phyloP scores from a whole-genome alignment of 2,329 filamentous ascomycete genomes.

The Penicillium sp. region DNA sequence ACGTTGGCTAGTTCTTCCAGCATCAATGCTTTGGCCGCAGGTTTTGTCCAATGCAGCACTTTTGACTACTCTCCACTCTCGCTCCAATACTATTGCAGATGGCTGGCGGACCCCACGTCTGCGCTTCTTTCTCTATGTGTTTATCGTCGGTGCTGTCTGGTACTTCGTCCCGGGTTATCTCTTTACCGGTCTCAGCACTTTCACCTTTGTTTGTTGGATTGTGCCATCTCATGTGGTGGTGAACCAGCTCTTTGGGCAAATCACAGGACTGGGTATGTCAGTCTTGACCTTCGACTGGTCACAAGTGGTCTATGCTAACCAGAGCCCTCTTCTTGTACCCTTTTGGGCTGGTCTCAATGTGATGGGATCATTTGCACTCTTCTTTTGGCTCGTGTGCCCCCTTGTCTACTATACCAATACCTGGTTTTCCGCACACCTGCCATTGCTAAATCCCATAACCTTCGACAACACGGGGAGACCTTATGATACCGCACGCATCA shows the following conservation, averaged over 20 bases:
- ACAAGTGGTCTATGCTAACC: constrained; percentile 66
- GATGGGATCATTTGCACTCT: constrained; percentile 45
- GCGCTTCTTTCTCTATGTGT: constrained; percentile 39
- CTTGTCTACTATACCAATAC: constrained; percentile 55
- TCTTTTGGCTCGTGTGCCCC: constrained; percentile 47
- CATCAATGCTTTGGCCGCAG: constrained; percentile 65
- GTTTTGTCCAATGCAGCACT: constrained; percentile 53
- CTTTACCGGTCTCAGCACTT: constrained; percentile 66
- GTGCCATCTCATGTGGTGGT: constrained; percentile 65
- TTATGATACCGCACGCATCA: constrained; percentile 63
- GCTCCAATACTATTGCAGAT: constrained; percentile 36
- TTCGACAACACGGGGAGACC: constrained; percentile 63
- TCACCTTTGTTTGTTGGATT: constrained; percentile 71
- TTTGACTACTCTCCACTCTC: constrained; percentile 42
- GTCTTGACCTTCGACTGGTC: constrained; percentile 76
- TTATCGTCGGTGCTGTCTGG: constrained; percentile 34
- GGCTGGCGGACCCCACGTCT: constrained; percentile 44
- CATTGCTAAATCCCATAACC: constrained; percentile 59
- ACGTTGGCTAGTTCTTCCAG: constrained; percentile 58
- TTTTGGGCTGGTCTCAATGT: constrained; percentile 49
- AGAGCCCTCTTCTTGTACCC: constrained; percentile 67
- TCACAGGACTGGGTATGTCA: constrained; percentile 64
- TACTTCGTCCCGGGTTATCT: constrained; percentile 60
- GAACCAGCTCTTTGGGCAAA: constrained; percentile 71
- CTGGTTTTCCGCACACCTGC: constrained; percentile 58